Conservation (phyloP, 108 stramenopile genomes). For the Cafeteria roenbergensis region DNA sequence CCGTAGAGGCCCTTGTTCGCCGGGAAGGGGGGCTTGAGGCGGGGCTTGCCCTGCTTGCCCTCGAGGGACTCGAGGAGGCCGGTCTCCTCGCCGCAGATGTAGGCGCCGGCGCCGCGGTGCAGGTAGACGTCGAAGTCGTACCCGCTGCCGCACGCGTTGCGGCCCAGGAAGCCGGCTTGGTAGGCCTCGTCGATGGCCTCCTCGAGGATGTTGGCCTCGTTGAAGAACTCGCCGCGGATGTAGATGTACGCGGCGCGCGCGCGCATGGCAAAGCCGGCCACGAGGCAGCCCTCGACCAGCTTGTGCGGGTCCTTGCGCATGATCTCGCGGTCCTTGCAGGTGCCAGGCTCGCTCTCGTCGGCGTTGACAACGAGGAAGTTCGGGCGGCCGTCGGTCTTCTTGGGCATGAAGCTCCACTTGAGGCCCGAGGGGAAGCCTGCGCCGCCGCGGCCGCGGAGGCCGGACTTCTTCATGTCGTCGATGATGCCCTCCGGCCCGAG, state of each 20-base stretch:
- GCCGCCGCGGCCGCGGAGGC: slow-evolving; percentile 93
- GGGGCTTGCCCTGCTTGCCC: slow-evolving; percentile 84
- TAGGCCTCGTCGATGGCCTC: slow-evolving; percentile 99
- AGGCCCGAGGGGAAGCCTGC: slow-evolving; percentile 89
- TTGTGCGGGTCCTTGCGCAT: slow-evolving; percentile 99
- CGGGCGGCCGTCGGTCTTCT: slow-evolving; percentile 91
- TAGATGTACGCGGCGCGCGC: slow-evolving; percentile 98
- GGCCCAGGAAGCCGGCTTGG: slow-evolving; percentile 78
- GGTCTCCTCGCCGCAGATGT: slow-evolving; percentile 99
- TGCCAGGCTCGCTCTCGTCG: slow-evolving; percentile 97
- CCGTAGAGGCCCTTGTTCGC: slow-evolving; percentile 95
- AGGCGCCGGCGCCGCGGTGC: slow-evolving; percentile 98
- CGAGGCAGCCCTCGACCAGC: slow-evolving; percentile 91
- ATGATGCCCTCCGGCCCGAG: slow-evolving; percentile 99
- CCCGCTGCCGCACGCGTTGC: slow-evolving; percentile 88
- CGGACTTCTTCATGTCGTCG: slow-evolving; percentile 95
- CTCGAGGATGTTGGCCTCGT: slow-evolving; percentile 94
- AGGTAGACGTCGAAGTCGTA: slow-evolving; percentile 98
- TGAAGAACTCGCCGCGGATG: slow-evolving; percentile 99
- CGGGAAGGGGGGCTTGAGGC: slow-evolving; percentile 98
- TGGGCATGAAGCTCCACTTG: slow-evolving; percentile 99
- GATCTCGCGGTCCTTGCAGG: slow-evolving; percentile 99
- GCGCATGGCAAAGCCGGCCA: slow-evolving; percentile 97
- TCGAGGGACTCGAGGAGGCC: slow-evolving; percentile 94
- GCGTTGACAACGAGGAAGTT: slow-evolving; percentile 96